Evolutionary conservation across 2,329 filamentous ascomycete genomes (phyloP).

Genomic region (Coccinonectria pachysandricola): DNA sequence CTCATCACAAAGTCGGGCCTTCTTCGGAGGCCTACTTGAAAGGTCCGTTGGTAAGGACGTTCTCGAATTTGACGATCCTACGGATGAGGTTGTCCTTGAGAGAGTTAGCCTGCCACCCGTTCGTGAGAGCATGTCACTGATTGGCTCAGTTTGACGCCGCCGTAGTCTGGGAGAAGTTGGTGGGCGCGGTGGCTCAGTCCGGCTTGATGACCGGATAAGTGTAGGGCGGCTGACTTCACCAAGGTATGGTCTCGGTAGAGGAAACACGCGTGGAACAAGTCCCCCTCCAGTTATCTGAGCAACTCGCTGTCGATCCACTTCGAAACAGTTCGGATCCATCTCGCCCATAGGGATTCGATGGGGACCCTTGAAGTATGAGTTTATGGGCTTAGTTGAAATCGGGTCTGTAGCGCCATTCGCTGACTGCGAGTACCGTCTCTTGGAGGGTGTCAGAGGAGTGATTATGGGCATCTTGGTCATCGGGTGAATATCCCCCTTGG

Average conservation of each 20-base stretch:
- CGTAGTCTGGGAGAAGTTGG: slow-evolving; percentile 30
- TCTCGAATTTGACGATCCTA: slow-evolving; percentile 4
- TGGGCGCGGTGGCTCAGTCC: slow-evolving; percentile 9
- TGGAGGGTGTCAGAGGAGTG: slow-evolving; percentile 31
- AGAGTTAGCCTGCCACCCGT: slow-evolving; percentile 13
- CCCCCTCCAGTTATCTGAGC: slow-evolving; percentile 39
- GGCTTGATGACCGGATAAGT: slow-evolving; percentile 5
- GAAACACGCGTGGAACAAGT: slow-evolving; percentile 45
- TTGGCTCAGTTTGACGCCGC: slow-evolving; percentile 43
- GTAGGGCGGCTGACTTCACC: slow-evolving; percentile 22
- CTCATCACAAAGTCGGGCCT: slow-evolving; percentile 44
- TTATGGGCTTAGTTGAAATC: slow-evolving; percentile 38
- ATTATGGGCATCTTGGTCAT: slow-evolving; percentile 66
- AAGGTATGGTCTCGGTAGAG: slow-evolving; percentile 47
- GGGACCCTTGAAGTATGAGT: slow-evolving; percentile 41
- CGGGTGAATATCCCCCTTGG: slow-evolving; percentile 74
- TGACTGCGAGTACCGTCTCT: slow-evolving; percentile 31
- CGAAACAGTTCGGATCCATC: slow-evolving; percentile 53
- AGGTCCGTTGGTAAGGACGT: slow-evolving; percentile 12
- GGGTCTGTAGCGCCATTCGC: slow-evolving; percentile 12
- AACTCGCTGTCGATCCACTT: slow-evolving; percentile 38
- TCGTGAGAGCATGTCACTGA: slow-evolving; percentile 32
- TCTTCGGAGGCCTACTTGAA: slow-evolving; percentile 40
- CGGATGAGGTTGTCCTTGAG: slow-evolving; percentile 8
- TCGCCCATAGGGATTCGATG: slow-evolving; percentile 47